Base-by-base conservation (phyloP, 2,329 filamentous ascomycete species). In the Pseudocercospora eumusae region DNA sequence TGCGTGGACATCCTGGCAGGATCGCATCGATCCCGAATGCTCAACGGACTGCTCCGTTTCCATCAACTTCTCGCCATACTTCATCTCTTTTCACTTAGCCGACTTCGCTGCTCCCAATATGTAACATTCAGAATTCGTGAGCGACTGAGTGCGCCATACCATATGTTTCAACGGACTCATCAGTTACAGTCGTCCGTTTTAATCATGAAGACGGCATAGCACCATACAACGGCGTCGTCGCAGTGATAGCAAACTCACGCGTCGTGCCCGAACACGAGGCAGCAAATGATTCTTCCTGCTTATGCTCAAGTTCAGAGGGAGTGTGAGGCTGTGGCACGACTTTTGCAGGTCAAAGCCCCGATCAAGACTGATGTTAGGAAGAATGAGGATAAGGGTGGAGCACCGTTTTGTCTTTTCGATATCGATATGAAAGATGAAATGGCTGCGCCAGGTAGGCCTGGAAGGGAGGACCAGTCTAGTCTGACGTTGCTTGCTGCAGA, bases 361-460 rank as follows among this genome's bases (percentile, higher is more conserved):
- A 80, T 83, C 25, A 73, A 79, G 0, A 79, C 83, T 50, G 81
- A 83, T 65, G 75, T 81, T 0, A 73, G 80, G 15, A 74, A 80
- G 8, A 76, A 78, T 31, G 60, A 62, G 2, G 60, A 73, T 1
- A 50, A 61, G 18, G 55, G 56, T 5, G 71, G 70, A 0, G 73
- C 70, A 0, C 70, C 70, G 1, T 83, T 83, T 71, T 78, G 78
- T 0, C 68, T 82, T 18, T 83, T 83, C 64, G 80, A 83, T 69
- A 74, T 83, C 11, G 83, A 83, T 59, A 81, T 83, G 78, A 82
- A 83, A 67, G 80, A 80, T 75, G 80, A 81, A 53, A 80, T 80
- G 75, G 81, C 79, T 4, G 81, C 80, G 0, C 79, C 80, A 2
- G 80, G 80, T 2, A 72, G 80, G 13, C 79, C 80, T 0, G 79